Evolutionary conservation across 1,139 yeast species (phyloP).

Genomic region (Candida mesenterica): DNA sequence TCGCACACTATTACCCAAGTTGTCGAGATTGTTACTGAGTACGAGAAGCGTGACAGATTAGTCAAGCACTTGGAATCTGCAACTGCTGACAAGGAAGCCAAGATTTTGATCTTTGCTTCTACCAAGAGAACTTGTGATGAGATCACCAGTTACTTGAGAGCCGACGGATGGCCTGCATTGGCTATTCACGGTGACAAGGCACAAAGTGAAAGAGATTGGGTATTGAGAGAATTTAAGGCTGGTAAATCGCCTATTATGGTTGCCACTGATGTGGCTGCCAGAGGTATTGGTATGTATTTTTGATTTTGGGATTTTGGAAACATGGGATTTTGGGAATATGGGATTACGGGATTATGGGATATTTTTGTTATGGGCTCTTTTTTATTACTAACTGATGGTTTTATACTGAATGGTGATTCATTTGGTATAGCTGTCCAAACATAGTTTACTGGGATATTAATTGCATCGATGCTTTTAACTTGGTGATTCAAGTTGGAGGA

Average conservation of each 20-base stretch:
- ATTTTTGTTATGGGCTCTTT: conserved; percentile 12
- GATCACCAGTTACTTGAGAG: conserved; percentile 84
- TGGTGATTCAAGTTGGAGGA: conserved; percentile 2
- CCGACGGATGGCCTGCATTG: conserved; percentile 98
- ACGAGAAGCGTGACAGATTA: conserved; percentile 89
- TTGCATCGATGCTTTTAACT: background rate
- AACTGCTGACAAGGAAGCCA: conserved; percentile 73
- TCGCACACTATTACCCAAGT: conserved; percentile 94
- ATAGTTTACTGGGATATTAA: conserved; percentile 4
- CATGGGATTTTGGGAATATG: no score
- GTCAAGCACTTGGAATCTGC: conserved; percentile 81
- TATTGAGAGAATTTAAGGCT: conserved; percentile 81
- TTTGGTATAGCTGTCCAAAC: background rate
- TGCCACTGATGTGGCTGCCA: conserved; percentile 99
- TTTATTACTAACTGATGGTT: background rate
- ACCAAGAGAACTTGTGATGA: conserved; percentile 98
- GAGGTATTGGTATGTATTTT: conserved; percentile 96
- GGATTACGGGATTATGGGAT: conserved; percentile 22
- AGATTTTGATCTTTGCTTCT: conserved; percentile 84
- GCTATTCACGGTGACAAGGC: conserved; percentile 99
- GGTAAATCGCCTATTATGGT: conserved; percentile 97
- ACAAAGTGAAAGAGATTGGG: conserved; percentile 99
- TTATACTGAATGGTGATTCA: conserved; percentile 1
- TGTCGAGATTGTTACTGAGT: conserved; percentile 88
- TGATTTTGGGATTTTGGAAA: conserved; percentile 14